Percentiles rank a stretch among this genome's conserved stretches.
Evolutionary conservation across 2,329 filamentous ascomycete genomes (phyloP).

Genomic region (Ascochyta pisi): DNA sequence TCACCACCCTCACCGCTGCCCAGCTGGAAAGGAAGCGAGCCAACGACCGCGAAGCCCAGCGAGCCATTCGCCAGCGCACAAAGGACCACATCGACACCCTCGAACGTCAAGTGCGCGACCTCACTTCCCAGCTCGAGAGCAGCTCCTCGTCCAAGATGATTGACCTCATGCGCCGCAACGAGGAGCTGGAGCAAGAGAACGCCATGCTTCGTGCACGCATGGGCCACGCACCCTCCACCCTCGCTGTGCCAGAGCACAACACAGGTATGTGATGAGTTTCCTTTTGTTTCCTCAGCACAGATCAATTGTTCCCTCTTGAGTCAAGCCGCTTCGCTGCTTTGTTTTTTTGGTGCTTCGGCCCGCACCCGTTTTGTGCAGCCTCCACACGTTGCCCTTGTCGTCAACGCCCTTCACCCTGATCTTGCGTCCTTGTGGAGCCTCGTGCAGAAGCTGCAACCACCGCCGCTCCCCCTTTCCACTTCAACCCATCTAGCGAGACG

Average conservation of each 20-base stretch:
- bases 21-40: slow-evolving; percentile 66
- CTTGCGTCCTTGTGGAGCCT: slow-evolving; percentile 31
- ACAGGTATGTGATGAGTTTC: slow-evolving; percentile 44
- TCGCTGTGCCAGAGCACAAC: slow-evolving; percentile 46
- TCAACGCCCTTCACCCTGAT: slow-evolving; percentile 19
- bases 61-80: slow-evolving; percentile 65
- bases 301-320: slow-evolving; percentile 32
- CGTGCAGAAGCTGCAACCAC: slow-evolving; percentile 35
- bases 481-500: slow-evolving; percentile 4
- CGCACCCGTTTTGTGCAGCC: slow-evolving; percentile 35
- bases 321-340: slow-evolving; percentile 25
- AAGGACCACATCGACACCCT: slow-evolving; percentile 66
- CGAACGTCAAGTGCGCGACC: slow-evolving; percentile 61
- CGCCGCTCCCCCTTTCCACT: slow-evolving; percentile 8
- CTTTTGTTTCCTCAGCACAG: slow-evolving; percentile 30
- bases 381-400: slow-evolving; percentile 14
- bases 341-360: slow-evolving; percentile 37
- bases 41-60: slow-evolving; percentile 66
- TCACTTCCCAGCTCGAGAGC: slow-evolving; percentile 57
- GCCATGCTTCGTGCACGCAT: slow-evolving; percentile 59
- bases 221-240: slow-evolving; percentile 52
- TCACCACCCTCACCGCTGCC: slow-evolving; percentile 63
- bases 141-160: slow-evolving; percentile 56
- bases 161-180: slow-evolving; percentile 60
- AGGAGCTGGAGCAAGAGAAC: slow-evolving; percentile 63